phyloP scores from a whole-genome alignment of 208 protist species.

The Acanthamoeba divionensis region DNA sequence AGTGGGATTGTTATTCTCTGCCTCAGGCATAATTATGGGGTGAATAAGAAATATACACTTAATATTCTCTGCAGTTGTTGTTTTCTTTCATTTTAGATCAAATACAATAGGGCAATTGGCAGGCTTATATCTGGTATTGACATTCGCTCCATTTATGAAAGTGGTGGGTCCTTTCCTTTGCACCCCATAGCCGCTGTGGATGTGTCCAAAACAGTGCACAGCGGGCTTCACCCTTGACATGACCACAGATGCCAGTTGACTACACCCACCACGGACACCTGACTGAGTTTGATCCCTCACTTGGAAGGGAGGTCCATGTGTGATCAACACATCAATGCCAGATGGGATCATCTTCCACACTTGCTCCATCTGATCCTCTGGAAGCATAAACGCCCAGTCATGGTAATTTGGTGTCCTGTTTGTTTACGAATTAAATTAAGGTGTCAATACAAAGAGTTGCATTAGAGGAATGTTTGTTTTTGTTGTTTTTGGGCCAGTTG shows the following conservation, averaged over 20 bases:
- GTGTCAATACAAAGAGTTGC: neutral
- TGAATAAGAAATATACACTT: too few relatives aligned
- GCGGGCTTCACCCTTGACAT: neutral
- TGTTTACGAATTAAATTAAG: neutral
- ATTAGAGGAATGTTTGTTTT: too few relatives aligned
- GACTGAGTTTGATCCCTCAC: neutral
- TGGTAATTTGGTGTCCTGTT: slow-evolving; percentile 43
- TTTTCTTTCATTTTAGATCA: too few relatives aligned
- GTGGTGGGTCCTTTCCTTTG: neutral
- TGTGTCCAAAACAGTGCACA: slow-evolving; percentile 40
- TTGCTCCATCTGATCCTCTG: neutral
- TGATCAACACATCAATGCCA: slow-evolving; percentile 38
- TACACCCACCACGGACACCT: neutral
- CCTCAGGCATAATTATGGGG: too few relatives aligned
- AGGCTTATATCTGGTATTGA: slow-evolving; percentile 23
- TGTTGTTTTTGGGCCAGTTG: too few relatives aligned
- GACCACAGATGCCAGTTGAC: neutral
- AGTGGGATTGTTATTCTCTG: too few relatives aligned
- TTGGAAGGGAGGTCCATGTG: slow-evolving; percentile 1
- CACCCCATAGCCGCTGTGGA: slow-evolving; percentile 31
- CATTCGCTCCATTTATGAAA: slow-evolving; percentile 39
- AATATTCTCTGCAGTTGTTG: too few relatives aligned
- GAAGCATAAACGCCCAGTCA: slow-evolving; percentile 49
- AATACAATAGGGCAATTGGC: neutral
- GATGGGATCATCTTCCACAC: neutral